These are phyloP conservation scores for Malania oleifera DNA, from an alignment of 164 flowering plant genomes.

Conservation along the genomic window DNA sequence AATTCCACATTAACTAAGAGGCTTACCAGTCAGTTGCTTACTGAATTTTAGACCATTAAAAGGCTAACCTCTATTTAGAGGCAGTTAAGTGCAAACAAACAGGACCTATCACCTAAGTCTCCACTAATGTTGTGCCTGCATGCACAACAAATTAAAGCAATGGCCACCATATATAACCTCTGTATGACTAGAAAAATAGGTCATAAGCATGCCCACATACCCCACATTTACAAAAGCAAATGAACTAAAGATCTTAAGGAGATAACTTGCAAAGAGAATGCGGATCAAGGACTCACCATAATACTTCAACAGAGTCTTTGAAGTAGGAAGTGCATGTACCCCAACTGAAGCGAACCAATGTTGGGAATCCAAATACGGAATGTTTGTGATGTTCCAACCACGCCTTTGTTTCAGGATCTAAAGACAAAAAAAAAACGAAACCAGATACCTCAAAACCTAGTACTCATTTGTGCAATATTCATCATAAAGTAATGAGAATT, in stretches of 20 bases:
- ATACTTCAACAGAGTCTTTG: slow-evolving; percentile 61
- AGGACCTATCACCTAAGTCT: too few relatives aligned
- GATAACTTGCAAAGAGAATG: neutral
- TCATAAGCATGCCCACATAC: too few relatives aligned
- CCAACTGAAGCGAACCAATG: slow-evolving; percentile 95
- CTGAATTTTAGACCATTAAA: too few relatives aligned
- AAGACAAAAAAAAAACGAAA: slow-evolving; percentile 8
- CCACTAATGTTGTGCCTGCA: too few relatives aligned
- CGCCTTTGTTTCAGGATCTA: slow-evolving; percentile 84
- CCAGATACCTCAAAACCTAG: neutral
- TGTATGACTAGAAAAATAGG: too few relatives aligned
- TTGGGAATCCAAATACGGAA: slow-evolving; percentile 82
- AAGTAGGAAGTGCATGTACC: slow-evolving; percentile 78
- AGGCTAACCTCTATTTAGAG: too few relatives aligned
- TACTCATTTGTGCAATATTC: neutral
- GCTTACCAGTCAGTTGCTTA: too few relatives aligned
- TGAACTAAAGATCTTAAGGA: neutral
- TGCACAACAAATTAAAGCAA: too few relatives aligned
- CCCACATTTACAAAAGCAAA: too few relatives aligned
- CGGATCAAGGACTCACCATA: slow-evolving; percentile 51
- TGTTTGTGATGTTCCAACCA: slow-evolving; percentile 85
- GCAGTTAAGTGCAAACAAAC: too few relatives aligned
- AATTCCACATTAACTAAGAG: too few relatives aligned
- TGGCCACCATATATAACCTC: too few relatives aligned
- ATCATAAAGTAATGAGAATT: neutral